phyloP scores from a whole-genome alignment of 768 basidiomycete genomes.

The Arthromyces matolae region DNA sequence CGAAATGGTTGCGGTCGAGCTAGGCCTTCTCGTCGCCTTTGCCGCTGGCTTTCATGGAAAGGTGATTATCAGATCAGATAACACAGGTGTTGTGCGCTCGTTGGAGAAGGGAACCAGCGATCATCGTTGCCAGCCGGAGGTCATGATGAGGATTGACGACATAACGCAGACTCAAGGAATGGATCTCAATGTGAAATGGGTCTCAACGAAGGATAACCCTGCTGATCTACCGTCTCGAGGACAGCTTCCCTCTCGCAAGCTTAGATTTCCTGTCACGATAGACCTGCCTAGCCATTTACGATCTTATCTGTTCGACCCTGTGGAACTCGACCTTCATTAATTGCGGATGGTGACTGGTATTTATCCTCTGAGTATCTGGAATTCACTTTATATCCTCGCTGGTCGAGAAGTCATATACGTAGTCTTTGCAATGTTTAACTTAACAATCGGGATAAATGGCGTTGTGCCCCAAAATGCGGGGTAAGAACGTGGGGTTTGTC shows the following conservation, averaged over 20 bases:
- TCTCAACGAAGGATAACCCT: slow-evolving; percentile 6
- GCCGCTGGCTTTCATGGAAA: slow-evolving; percentile 16
- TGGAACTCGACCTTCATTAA: neutral
- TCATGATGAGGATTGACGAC: slow-evolving; percentile 19
- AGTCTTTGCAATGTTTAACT: too few species aligned
- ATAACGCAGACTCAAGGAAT: neutral
- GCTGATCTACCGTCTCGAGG: slow-evolving; percentile 18
- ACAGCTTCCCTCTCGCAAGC: slow-evolving; percentile 5
- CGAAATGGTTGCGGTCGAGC: slow-evolving; percentile 41
- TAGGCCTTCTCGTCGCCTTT: slow-evolving; percentile 32
- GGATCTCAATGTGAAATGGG: neutral
- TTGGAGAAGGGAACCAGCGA: slow-evolving; percentile 23
- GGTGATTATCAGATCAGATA: slow-evolving; percentile 36
- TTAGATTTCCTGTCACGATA: slow-evolving; percentile 7
- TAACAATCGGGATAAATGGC: too few species aligned
- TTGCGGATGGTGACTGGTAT: neutral
- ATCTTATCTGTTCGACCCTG: slow-evolving; percentile 1
- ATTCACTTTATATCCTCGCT: too few species aligned
- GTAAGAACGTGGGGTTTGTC: too few species aligned
- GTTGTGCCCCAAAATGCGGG: too few species aligned
- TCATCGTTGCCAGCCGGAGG: slow-evolving; percentile 20
- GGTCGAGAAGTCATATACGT: too few species aligned
- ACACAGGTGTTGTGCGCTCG: slow-evolving; percentile 35
- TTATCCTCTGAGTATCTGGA: neutral
- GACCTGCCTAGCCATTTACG: slow-evolving; percentile 9